These are phyloP conservation scores for Castanospermum australe DNA, from an alignment of 306 rosid genomes.

Conservation along the genomic window DNA sequence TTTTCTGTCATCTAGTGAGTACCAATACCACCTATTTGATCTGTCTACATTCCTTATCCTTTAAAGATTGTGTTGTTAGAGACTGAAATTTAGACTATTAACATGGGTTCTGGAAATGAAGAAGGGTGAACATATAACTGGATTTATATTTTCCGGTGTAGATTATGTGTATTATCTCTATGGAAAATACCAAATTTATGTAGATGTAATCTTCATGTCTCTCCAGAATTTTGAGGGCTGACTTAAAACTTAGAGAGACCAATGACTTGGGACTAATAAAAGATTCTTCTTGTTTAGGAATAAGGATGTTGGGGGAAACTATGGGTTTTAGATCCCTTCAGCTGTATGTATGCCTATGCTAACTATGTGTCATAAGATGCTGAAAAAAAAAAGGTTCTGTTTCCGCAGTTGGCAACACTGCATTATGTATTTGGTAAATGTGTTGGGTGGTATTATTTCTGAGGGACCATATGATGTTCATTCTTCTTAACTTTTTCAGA, in stretches of 20 bases:
- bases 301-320: neutral
- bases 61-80: neutral
- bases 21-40: neutral
- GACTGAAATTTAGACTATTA: constrained; percentile 18
- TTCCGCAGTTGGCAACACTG: neutral
- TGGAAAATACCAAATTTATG: neutral
- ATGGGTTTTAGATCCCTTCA: neutral
- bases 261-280: no score
- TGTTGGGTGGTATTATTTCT: constrained; percentile 1
- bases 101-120: neutral
- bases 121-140: neutral
- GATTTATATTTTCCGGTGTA: neutral
- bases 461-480: neutral
- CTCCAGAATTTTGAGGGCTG: neutral
- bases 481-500: constrained; percentile 57
- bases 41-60: neutral
- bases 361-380: neutral
- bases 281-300: no score
- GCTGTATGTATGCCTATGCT: neutral
- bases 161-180: neutral
- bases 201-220: neutral
- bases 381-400: neutral
- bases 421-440: neutral
- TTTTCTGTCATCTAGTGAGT: neutral
- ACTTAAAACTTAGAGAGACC: neutral